phyloP scores from a whole-genome alignment of 495 filamentous ascomycete genomes.

The Podospora sp. region DNA sequence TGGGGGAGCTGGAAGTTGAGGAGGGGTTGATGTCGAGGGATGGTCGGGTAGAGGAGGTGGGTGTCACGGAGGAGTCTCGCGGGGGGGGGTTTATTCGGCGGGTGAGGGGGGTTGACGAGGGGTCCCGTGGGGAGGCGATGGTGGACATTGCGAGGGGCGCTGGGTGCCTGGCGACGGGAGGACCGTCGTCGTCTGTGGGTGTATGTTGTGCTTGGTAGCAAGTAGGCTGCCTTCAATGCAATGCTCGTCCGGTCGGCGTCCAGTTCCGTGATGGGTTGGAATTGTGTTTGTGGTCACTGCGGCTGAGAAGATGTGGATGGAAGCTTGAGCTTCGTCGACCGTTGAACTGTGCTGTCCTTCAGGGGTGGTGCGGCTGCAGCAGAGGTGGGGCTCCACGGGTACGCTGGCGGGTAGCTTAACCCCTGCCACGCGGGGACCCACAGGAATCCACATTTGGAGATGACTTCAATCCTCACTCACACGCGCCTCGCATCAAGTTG shows the following conservation, averaged over 20 bases:
- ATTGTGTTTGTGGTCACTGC: too few relatives aligned
- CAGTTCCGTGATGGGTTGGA: too few relatives aligned
- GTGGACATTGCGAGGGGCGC: constrained; percentile 65
- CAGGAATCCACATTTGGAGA: background rate
- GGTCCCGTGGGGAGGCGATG: constrained; percentile 68
- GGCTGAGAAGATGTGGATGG: background rate
- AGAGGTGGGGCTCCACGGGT: background rate
- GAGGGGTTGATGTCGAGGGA: constrained; percentile 66
- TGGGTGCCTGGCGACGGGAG: background rate
- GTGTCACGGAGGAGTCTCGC: constrained; percentile 32
- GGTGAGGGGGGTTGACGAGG: constrained; percentile 35
- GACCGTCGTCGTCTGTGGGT: background rate
- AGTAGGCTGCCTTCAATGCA: background rate
- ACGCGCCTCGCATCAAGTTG: background rate
- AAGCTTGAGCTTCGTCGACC: background rate
- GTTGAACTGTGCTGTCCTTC: background rate
- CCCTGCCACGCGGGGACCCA: background rate
- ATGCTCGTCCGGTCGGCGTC: too few relatives aligned
- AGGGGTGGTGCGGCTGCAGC: background rate
- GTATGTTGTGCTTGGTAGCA: background rate
- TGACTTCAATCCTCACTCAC: background rate
- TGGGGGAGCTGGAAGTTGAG: constrained; percentile 54
- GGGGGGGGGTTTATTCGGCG: constrained; percentile 46
- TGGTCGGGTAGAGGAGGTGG: constrained; percentile 72
- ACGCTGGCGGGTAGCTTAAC: background rate